Evolutionary conservation across 257 asterid species (phyloP), one percentile per base, ranked within the genome.

Genomic region (Solanum neorickii): DNA sequence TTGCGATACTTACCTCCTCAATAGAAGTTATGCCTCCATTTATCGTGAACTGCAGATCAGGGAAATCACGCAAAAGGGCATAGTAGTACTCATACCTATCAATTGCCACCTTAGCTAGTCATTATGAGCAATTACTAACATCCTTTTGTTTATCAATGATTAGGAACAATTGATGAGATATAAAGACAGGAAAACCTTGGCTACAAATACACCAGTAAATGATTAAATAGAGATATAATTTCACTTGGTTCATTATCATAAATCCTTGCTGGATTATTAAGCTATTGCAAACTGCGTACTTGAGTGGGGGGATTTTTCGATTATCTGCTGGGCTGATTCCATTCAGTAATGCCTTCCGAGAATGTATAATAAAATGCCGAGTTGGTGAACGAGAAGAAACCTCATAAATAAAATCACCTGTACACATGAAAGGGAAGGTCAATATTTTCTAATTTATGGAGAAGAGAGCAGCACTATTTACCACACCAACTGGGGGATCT

Each of bases 41-140:
- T 75, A 97, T 93, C 83, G 98, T 97, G 90, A 97, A 97, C 88
- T 87, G 96, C 86, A 97, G 88, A 91, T 95, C 94, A 72, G 99
- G 99, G 87, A 97, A 97, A 94, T 97, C 99, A 69, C 99, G 99
- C 90, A 94, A 93, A 41, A 97, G 96, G 84, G 98, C 99, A 93
- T 95, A 97, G 93, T 89, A 97, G 93, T 91, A 97, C 92, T 97
- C 99, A 47, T 95, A 97, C 92, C 99, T 95, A 93, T 80, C 85
- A 29, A 80, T 80, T 68, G 44, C 27, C 65, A 80, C 47, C 83
- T 42, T 76, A n/a, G 84, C 25, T 46, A 46, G 66, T 78, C 84
- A 78, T 11, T 46, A 78, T 29, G 66, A 78, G 59, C 65, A 78
- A 46, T 78, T 47, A 25, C 15, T 27, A 78, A 78, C 41, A 78